Evolutionary conservation across 164 flowering plant species (phyloP).

Genomic region (Sextonia rubra): DNA sequence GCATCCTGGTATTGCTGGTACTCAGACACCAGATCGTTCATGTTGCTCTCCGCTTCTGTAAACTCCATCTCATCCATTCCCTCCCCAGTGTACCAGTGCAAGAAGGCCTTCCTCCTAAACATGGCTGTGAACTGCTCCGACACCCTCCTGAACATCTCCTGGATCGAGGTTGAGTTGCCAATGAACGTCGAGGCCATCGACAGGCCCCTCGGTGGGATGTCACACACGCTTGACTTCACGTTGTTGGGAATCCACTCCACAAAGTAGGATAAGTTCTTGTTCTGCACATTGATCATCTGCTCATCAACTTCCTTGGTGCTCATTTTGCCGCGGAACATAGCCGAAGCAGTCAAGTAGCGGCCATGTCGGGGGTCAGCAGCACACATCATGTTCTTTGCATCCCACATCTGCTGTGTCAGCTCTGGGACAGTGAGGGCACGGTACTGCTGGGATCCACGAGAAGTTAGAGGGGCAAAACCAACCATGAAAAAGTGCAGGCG

Average conservation of each 20-base stretch:
- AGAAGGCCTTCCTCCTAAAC: constrained; percentile 54
- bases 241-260: constrained; percentile 53
- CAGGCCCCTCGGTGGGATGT: constrained; percentile 43
- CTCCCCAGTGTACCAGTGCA: constrained; percentile 53
- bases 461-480: constrained; percentile 52
- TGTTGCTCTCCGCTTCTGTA: constrained; percentile 35
- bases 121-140: constrained; percentile 51
- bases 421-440: constrained; percentile 43
- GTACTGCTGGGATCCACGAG: constrained; percentile 50
- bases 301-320: constrained; percentile 55
- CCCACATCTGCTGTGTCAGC: constrained; percentile 65
- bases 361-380: constrained; percentile 51
- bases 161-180: constrained; percentile 48
- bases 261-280: constrained; percentile 49
- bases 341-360: constrained; percentile 45
- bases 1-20: constrained; percentile 50
- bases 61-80: constrained; percentile 58
- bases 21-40: constrained; percentile 24
- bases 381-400: constrained; percentile 55
- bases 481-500: constrained; percentile 60
- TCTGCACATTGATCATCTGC: constrained; percentile 48
- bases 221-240: constrained; percentile 44
- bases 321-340: constrained; percentile 51
- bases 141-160: constrained; percentile 50
- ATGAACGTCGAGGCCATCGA: constrained; percentile 47